These are phyloP conservation scores for Cryptococcus amylolentus DNA, from an alignment of 1,284 basidiomycete genomes.

Conservation along the genomic window DNA sequence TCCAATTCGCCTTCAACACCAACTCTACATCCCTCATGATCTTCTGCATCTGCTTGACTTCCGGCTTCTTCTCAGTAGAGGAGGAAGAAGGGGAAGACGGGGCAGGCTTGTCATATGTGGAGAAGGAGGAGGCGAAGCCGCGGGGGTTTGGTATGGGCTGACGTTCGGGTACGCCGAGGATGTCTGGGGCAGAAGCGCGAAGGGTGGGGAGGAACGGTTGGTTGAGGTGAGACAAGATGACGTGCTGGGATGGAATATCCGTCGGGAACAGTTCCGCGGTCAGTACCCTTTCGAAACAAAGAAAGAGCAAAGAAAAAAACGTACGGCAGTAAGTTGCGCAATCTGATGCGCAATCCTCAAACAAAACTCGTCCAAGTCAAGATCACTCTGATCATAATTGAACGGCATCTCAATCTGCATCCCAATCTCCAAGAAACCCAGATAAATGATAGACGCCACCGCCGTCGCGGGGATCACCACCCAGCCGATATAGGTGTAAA, in stretches of 20 bases:
- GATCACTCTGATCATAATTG: slow-evolving; percentile 34
- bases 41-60: slow-evolving; percentile 12
- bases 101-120: slow-evolving; percentile 4
- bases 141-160: slow-evolving; percentile 13
- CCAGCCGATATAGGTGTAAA: slow-evolving; percentile 26
- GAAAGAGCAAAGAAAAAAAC: slow-evolving; percentile 1
- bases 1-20: slow-evolving; percentile 30
- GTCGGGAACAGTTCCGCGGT: slow-evolving; percentile 26
- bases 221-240: slow-evolving; percentile 33
- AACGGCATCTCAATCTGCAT: slow-evolving; percentile 38
- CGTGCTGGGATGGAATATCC: slow-evolving; percentile 17
- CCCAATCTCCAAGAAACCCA: slow-evolving; percentile 34
- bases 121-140: slow-evolving; percentile 18
- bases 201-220: slow-evolving; percentile 34
- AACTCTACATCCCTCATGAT: slow-evolving; percentile 30
- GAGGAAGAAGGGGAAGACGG: not conserved
- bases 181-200: slow-evolving; percentile 19
- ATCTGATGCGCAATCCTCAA: slow-evolving; percentile 30
- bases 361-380: slow-evolving; percentile 34
- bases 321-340: slow-evolving; percentile 34
- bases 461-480: slow-evolving; percentile 31
- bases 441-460: slow-evolving; percentile 24
- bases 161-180: slow-evolving; percentile 23
- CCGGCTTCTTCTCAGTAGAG: not conserved
- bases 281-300: not conserved